A percentile compares a stretch with the other conserved stretches of the same genome.
phyloP scores from a whole-genome alignment of 495 filamentous ascomycete genomes.

The Filosporella fistucella region DNA sequence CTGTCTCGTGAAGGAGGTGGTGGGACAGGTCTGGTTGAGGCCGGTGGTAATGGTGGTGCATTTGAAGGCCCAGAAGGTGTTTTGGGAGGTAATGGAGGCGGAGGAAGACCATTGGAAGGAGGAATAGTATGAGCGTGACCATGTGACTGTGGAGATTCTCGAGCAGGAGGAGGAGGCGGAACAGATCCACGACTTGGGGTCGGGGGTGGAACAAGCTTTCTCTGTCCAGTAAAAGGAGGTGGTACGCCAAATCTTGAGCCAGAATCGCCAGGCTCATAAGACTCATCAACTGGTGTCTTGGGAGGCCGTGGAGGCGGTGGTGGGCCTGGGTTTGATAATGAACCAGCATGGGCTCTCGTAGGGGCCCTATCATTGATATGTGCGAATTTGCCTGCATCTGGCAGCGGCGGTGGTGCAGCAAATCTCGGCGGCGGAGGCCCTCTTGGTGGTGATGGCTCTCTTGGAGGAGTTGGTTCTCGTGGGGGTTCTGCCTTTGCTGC shows the following conservation, averaged over 20 bases:
- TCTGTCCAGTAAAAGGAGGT: constrained; percentile 72
- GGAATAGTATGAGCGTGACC: constrained; percentile 31
- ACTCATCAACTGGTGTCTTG: constrained; percentile 77
- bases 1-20: constrained; percentile 34
- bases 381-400: constrained; percentile 80
- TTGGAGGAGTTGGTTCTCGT: constrained; percentile 49
- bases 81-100: constrained; percentile 72
- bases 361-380: constrained; percentile 47
- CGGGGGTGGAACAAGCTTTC: constrained; percentile 63
- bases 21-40: constrained; percentile 36
- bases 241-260: constrained; percentile 69
- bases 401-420: constrained; percentile 76
- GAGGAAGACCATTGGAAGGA: constrained; percentile 36
- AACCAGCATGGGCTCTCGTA: constrained; percentile 51
- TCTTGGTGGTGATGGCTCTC: constrained; percentile 51
- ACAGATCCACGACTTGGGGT: constrained; percentile 65
- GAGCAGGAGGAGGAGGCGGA: constrained; percentile 61
- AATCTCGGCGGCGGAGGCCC: constrained; percentile 58
- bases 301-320: constrained; percentile 84
- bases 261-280: constrained; percentile 26
- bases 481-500: constrained; percentile 34
- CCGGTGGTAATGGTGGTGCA: constrained; percentile 57
- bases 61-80: constrained; percentile 55
- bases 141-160: constrained; percentile 36
- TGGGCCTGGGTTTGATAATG: constrained; percentile 61